Percentiles rank a stretch among this genome's conserved stretches.
Conservation (phyloP, 179 eudicot genomes). For the Amaranthus tricolor region DNA sequence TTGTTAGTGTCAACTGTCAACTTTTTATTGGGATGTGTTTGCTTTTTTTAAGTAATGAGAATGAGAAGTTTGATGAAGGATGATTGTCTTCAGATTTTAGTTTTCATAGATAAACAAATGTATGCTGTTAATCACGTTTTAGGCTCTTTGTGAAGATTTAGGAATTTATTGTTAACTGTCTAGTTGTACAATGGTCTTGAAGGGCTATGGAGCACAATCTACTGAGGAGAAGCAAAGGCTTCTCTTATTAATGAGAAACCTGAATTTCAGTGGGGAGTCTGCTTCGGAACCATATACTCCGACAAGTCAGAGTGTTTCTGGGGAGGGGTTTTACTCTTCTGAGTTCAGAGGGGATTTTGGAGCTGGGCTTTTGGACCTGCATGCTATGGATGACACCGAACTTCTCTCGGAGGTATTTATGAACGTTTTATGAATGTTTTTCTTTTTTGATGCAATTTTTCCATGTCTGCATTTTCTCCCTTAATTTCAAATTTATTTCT, state of each 20-base stretch:
- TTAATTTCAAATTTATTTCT: constrained; percentile 14
- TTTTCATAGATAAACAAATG: background rate
- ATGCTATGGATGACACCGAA: constrained; percentile 98
- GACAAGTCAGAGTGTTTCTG: constrained; percentile 64
- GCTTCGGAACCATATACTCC: constrained; percentile 86
- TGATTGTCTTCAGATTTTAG: background rate
- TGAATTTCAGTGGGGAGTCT: constrained; percentile 86
- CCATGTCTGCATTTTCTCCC: background rate
- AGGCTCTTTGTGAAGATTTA: background rate
- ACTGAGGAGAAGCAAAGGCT: constrained; percentile 97
- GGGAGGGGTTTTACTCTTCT: constrained; percentile 70
- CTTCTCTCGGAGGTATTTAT: constrained; percentile 83
- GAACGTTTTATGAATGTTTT: background rate
- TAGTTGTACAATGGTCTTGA: constrained; percentile 22
- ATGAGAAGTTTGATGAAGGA: background rate
- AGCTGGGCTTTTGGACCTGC: constrained; percentile 96
- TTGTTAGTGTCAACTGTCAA: too few species aligned
- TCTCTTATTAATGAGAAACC: constrained; percentile 85
- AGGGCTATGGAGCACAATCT: constrained; percentile 99
- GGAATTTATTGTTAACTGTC: constrained; percentile 6
- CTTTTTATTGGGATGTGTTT: background rate
- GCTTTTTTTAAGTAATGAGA: background rate
- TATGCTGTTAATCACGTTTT: background rate
- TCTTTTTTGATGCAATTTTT: background rate
- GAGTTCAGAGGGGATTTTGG: constrained; percentile 98